phyloP scores from a whole-genome alignment of 2,329 filamentous ascomycete genomes.

The Clonostachys rosea region DNA sequence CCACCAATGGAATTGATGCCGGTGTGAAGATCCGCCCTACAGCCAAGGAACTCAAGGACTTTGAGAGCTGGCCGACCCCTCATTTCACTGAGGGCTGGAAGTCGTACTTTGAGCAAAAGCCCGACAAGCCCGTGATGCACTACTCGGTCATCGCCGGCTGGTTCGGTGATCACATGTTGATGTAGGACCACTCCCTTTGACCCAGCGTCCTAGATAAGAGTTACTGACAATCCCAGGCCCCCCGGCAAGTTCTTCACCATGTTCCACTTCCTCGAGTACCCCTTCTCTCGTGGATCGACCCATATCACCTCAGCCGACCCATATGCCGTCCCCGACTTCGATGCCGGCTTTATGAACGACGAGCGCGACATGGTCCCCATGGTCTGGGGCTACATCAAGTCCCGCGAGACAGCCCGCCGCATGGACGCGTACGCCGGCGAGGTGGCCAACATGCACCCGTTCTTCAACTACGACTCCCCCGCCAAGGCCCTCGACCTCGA shows the following conservation, averaged over 20 bases:
- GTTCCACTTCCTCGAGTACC: constrained; percentile 79
- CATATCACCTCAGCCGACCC: constrained; percentile 69
- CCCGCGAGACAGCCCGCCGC: constrained; percentile 71
- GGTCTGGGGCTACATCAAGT: constrained; percentile 84
- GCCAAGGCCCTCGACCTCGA: constrained; percentile 71
- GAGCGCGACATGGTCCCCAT: constrained; percentile 80
- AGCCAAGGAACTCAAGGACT: constrained; percentile 60
- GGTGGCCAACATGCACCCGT: constrained; percentile 64
- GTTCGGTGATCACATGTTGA: constrained; percentile 57
- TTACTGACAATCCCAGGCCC: constrained; percentile 47
- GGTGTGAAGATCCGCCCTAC: constrained; percentile 75
- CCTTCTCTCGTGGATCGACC: constrained; percentile 68
- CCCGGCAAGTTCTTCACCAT: constrained; percentile 79
- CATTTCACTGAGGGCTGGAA: constrained; percentile 75
- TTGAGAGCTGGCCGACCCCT: constrained; percentile 69
- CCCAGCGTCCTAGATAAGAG: constrained; percentile 3
- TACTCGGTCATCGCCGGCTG: constrained; percentile 71
- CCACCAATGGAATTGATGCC: constrained; percentile 76
- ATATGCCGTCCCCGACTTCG: constrained; percentile 73
- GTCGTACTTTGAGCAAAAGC: constrained; percentile 79
- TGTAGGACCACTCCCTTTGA: constrained; percentile 25
- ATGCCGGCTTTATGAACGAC: constrained; percentile 82
- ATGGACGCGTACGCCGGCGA: constrained; percentile 78
- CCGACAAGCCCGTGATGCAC: constrained; percentile 84
- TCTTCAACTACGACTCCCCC: constrained; percentile 66